Percentiles rank a stretch among this genome's conserved stretches.
Conservation (phyloP, 2,329 filamentous ascomycete genomes). For the Zelopaecilomyces penicillatus region DNA sequence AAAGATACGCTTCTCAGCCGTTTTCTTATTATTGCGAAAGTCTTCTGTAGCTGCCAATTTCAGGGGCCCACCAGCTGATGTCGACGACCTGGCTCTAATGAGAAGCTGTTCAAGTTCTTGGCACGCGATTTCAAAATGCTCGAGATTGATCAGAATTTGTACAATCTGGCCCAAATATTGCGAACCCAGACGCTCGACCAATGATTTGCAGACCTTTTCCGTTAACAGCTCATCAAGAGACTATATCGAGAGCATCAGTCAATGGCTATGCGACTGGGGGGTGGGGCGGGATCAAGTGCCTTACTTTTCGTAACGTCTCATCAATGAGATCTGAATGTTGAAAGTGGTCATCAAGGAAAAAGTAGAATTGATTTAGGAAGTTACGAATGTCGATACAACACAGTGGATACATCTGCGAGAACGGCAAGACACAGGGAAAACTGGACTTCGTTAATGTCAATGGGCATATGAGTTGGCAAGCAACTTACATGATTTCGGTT, state of each 20-base stretch:
- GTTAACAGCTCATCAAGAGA: conserved; percentile 92
- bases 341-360: conserved; percentile 95
- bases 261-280: background rate
- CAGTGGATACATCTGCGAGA: conserved; percentile 97
- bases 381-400: conserved; percentile 98
- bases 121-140: conserved; percentile 93
- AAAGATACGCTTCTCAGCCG: conserved; percentile 94
- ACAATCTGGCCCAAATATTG: conserved; percentile 97
- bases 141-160: conserved; percentile 93
- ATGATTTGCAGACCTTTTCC: conserved; percentile 80
- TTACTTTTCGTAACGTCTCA: conserved; percentile 74
- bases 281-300: conserved; percentile 13
- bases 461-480: background rate
- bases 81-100: conserved; percentile 74
- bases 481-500: conserved; percentile 63
- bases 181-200: conserved; percentile 80
- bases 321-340: conserved; percentile 85
- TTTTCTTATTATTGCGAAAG: conserved; percentile 87
- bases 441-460: conserved; percentile 31
- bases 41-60: conserved; percentile 74
- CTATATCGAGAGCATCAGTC: conserved; percentile 41
- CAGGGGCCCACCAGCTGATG: conserved; percentile 71
- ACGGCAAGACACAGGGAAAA: conserved; percentile 91
- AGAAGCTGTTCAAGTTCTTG: conserved; percentile 80
- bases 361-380: conserved; percentile 96